These are phyloP conservation scores for Fusarium clavum DNA, from an alignment of 2,329 filamentous ascomycete species.

Conservation along the genomic window DNA sequence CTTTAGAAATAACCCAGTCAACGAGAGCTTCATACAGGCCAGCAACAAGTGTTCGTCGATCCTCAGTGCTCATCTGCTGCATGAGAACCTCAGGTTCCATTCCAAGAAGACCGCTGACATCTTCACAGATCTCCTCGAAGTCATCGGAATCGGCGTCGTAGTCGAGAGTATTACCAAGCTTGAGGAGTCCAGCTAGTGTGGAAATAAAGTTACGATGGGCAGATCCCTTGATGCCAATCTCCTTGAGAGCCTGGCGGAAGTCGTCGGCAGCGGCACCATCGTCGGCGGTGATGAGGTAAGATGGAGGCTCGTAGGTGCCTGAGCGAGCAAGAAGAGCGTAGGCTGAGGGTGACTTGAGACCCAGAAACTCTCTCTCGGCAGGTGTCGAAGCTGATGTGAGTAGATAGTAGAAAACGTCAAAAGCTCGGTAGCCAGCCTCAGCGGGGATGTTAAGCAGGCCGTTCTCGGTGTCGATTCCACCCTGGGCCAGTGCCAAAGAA, in stretches of 20 bases:
- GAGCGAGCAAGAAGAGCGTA: constrained; percentile 86
- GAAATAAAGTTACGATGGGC: constrained; percentile 86
- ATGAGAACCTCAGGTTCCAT: constrained; percentile 86
- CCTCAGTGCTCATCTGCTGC: constrained; percentile 83
- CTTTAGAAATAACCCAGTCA: constrained; percentile 91
- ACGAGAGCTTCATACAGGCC: constrained; percentile 94
- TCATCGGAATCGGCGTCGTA: constrained; percentile 86
- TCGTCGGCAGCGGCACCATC: constrained; percentile 94
- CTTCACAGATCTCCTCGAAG: constrained; percentile 87
- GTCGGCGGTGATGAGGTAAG: constrained; percentile 91
- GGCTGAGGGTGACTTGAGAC: constrained; percentile 78
- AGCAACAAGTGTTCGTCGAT: constrained; percentile 83
- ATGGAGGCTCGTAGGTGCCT: constrained; percentile 85
- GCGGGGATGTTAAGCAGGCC: constrained; percentile 85
- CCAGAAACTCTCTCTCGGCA: constrained; percentile 88
- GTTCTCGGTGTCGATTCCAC: constrained; percentile 84
- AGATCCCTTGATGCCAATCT: constrained; percentile 92
- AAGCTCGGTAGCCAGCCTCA: constrained; percentile 86
- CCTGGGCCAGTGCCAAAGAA: constrained; percentile 81
- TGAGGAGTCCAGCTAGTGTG: constrained; percentile 85
- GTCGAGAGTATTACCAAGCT: constrained; percentile 90
- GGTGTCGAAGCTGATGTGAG: constrained; percentile 90
- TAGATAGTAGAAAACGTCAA: constrained; percentile 98
- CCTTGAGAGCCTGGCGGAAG: constrained; percentile 85
- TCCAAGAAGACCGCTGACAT: constrained; percentile 87